Base-by-base conservation (phyloP, 768 basidiomycete species). In the Leccinellum rugosiceps region DNA sequence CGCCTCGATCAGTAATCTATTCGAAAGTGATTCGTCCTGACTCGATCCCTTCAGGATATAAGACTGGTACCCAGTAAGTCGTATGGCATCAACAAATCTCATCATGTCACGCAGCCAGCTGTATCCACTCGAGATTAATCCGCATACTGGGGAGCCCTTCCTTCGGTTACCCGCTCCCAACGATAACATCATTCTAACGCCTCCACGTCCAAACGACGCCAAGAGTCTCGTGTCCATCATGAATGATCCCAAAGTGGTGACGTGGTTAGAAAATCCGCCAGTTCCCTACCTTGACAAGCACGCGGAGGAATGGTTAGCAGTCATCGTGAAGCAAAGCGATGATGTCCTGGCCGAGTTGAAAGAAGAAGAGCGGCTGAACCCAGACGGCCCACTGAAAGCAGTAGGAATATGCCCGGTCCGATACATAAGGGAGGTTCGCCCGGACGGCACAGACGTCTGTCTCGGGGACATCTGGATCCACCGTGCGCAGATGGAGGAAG, bases 111-210 rank as follows among this genome's bases (percentile, higher is more conserved):
- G 9, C 6, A 53, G 30, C 21, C 75, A 73, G 26, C 55, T 71
- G 44, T 65, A 71, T 43, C 80, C 80, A 0, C 75, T 81, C 8
- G 72, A 78, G 65, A 58, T 74, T 50, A 75, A 81, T 53, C 53
- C 72, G 3, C 52, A 53, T 25, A 81, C 78, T 2, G 77, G 76
- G 45, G 83, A 86, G 61, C 79, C 78, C 1, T 87, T 82, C 68
- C 75, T 87, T 15, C 80, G 79, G 11, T 75, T 88, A 21, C 73
- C 77, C 4, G 60, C 69, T 34, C 83, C 83, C 38, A 74, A 77
- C 54, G 76, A 82, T 48, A 74, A 75, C 57, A 81, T 87, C 60
- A 79, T 87, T 55, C 58, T 87, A 35, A 87, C 85, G 7, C 80
- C 86, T 17, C 82, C 82, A 17, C 81, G 85, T 41, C 52, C 64